Base-by-base conservation (phyloP, 495 filamentous ascomycete genomes). In the Aspergillus saccharolyticus region DNA sequence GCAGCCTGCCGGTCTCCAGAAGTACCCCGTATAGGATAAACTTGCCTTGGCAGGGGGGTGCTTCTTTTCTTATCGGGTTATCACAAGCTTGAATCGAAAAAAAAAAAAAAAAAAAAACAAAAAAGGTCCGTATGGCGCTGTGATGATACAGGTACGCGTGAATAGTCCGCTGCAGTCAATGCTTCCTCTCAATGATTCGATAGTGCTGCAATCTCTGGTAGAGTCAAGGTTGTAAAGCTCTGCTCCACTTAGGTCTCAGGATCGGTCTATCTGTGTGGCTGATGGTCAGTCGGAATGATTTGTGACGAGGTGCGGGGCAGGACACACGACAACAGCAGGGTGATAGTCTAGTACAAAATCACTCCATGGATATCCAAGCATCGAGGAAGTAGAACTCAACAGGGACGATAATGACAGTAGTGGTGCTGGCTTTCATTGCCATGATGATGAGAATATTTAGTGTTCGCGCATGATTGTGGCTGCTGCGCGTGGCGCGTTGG, bases 401-500 rank as follows among this genome's bases (percentile, higher is more conserved):
- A 28, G 25, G 25, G 25, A 12, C 14, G 33, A 8, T 39, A 12
- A 39, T 39, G 33, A 15, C 12, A 15, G 10, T 39, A 12, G 33
- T 12, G 14, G 33, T 30, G 25, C 4, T 39, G 33, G 12, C 33
- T 12, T 12, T 39, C 33, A 39, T 39, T 12, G 33, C 33, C 33
- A 39, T 39, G 10, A 30, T 30, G 10, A 12, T 39, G 33, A 12
- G 33, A 39, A 9, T 39, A 39, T 39, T 39, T 39, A 39, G 6
- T 39, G 7, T 30, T 10, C 25, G 25, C 20, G 20, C 2, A 24
- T 22, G 22, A 19, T 30, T 50, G 47, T 28, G 47, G 28, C 47
- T 17, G 47, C 21, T 25, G 44, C 47, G 39, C 53, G 30, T 42
- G 57, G 28, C 57, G 57, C 52, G 58, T 55, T 53, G 53, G 39